Conservation (phyloP, 345 rosid genomes). For the Sonneratia alba region DNA sequence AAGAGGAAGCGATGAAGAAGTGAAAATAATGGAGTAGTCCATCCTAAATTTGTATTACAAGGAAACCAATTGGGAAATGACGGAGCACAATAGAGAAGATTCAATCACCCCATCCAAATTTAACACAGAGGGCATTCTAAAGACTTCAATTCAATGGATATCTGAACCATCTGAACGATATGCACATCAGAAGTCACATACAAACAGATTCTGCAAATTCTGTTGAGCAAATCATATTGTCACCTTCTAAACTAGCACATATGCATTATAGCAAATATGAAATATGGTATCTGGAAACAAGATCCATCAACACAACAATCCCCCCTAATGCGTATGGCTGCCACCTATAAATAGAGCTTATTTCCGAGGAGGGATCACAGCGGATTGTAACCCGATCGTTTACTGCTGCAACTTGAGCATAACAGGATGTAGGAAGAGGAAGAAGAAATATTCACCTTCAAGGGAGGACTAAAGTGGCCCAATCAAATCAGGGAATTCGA, state of each 20-base stretch:
- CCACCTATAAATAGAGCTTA: not conserved
- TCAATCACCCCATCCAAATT: not conserved
- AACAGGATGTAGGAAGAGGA: not conserved
- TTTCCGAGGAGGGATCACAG: not conserved
- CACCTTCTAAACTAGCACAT: not conserved
- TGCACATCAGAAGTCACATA: not conserved
- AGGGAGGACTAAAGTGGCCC: slow-evolving; percentile 51
- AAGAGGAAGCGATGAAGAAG: too few species aligned
- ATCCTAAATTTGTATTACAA: too few species aligned
- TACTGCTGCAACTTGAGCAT: not conserved
- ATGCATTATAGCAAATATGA: not conserved
- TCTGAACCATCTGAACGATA: not conserved
- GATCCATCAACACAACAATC: not conserved
- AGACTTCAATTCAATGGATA: not conserved
- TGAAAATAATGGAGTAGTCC: too few species aligned
- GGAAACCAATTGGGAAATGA: too few species aligned
- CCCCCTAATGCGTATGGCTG: not conserved
- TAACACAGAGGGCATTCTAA: not conserved
- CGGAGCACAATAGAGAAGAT: not conserved
- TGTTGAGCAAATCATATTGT: not conserved
- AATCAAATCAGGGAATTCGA: slow-evolving; percentile 48
- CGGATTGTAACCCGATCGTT: not conserved
- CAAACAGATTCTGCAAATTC: not conserved
- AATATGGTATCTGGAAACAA: not conserved
- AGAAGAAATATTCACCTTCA: slow-evolving; percentile 14